phyloP scores from a whole-genome alignment of 2,329 filamentous ascomycete genomes.

The Paraphaeosphaeria minitans region DNA sequence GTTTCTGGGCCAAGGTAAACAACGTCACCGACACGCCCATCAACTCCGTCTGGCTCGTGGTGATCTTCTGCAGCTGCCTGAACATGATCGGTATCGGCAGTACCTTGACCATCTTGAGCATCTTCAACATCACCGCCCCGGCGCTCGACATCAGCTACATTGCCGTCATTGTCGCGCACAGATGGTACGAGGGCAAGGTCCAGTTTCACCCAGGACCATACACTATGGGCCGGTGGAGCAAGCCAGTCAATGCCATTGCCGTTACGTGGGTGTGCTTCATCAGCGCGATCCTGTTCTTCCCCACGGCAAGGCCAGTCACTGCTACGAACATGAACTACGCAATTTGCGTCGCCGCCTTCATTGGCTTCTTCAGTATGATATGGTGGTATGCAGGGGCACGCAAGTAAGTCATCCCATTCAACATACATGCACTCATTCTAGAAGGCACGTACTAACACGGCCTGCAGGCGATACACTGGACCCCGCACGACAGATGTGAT shows the following conservation, averaged over 20 bases:
- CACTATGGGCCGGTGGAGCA: constrained; percentile 61
- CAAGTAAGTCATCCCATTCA: constrained; percentile 32
- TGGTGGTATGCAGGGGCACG: constrained; percentile 53
- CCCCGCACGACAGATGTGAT: constrained; percentile 62
- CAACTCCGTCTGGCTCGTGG: constrained; percentile 68
- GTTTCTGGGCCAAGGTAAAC: constrained; percentile 60
- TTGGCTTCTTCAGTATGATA: constrained; percentile 53
- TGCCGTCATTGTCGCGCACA: constrained; percentile 64
- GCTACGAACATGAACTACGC: constrained; percentile 56
- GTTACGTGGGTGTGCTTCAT: constrained; percentile 68
- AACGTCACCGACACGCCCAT: constrained; percentile 62
- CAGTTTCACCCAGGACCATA: constrained; percentile 63
- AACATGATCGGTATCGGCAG: constrained; percentile 59
- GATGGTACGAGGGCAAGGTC: constrained; percentile 58
- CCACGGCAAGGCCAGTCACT: constrained; percentile 50
- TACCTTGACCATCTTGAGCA: constrained; percentile 56
- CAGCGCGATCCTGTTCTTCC: constrained; percentile 63
- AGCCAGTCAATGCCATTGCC: constrained; percentile 60
- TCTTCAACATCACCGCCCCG: constrained; percentile 55
- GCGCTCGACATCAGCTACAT: constrained; percentile 61
- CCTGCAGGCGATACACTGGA: constrained; percentile 60
- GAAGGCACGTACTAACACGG: constrained; percentile 12
- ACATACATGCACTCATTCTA: not conserved
- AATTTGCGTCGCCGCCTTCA: constrained; percentile 53
- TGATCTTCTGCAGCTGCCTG: constrained; percentile 59